Evolutionary conservation across 306 rosid genomes (phyloP), one percentile per base, ranked within the genome.

Genomic region (Begonia peltatifolia): DNA sequence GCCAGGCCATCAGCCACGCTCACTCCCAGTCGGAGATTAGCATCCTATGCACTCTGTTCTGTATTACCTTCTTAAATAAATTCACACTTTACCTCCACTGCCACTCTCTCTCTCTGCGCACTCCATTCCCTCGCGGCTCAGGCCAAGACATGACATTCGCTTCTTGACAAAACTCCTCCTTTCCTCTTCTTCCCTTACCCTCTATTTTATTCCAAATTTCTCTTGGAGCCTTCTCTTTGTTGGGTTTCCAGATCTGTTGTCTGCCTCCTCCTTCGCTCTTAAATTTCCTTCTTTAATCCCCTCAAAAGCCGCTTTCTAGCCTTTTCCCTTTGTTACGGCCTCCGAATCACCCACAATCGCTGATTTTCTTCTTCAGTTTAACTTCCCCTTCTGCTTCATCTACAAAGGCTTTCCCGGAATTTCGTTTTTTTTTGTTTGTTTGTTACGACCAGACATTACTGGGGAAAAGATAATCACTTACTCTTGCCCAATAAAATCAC

Each of bases 201-300:
- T 25, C 35, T 25, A 25, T 30, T 30, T 30, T 30, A 4, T 30
- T 30, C 38, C 38, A 30, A 5, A 30, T 9, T 30, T 30, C 38
- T 1, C 18, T 60, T 52, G 44, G 65, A 61, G 36, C 14, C 12
- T 61, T 52, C 57, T 61, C 41, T 9, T 16, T 50, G 64, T 17
- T 9, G 23, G 49, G 51, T 43, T 50, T 23, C 12, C 50, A 60
- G 64, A 60, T 60, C 64, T 50, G 51, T 14, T 38, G 14, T 47
- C 12, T 52, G 12, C 15, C 14, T 12, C 20, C 11, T 44, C 62
- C 6, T 50, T 14, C 38, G 12, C 48, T 49, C 18, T 18, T 14
- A 47, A 14, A 50, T 50, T 12, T 30, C 47, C 47, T 35, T 35
- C 6, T 43, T 35, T 11, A 38, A 60, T 15, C 49, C 63, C 49